Evolutionary conservation across 805 yeast species (phyloP), one percentile per base, ranked within the genome.

Genomic region (Cyberlindnera mycetangii): DNA sequence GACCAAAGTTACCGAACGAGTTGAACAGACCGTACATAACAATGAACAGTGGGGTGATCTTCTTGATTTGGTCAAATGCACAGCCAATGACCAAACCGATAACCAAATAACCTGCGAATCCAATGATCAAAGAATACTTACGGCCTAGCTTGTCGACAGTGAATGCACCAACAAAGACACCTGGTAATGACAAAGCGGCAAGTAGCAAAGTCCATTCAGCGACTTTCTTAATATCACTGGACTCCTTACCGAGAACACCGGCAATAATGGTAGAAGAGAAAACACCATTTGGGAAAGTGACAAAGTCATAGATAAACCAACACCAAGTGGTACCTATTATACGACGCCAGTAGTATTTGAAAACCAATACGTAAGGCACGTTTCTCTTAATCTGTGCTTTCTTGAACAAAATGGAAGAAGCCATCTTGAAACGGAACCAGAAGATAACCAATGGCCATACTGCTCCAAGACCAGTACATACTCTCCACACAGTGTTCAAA

Each of bases 241-340:
- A 36, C 14, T 53, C 53, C 49, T 55, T 40, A 19, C 61, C 63
- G 41, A 81, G 67, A 7, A 82, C 75, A n/a, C 72, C 65, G 12
- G 79, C 55, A 44, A 83, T 79, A 53, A 84, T 83, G 24, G 81
- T 71, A 11, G 75, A 74, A 5, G 85, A 75, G 60, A 83, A 83
- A 41, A 83, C 72, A 60, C 88, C 89, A 59, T 84, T 84, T 11
- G 92, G 90, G 70, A 85, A 85, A 7, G 86, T 80, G 55, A 85
- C 85, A 55, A 85, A 85, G 66, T 85, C 95, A 59, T 83, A 85
- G 54, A 85, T 69, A 68, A 85, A 85, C 93, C 93, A 85, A 45
- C 85, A 76, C 5, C 78, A 81, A 60, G 85, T 79, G 15, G 87
- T 81, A 28, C 92, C 93, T 24, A 84, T 52, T 18, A 85, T 58